Conservation (phyloP, 768 basidiomycete genomes). For the Pulveroboletus frians region DNA sequence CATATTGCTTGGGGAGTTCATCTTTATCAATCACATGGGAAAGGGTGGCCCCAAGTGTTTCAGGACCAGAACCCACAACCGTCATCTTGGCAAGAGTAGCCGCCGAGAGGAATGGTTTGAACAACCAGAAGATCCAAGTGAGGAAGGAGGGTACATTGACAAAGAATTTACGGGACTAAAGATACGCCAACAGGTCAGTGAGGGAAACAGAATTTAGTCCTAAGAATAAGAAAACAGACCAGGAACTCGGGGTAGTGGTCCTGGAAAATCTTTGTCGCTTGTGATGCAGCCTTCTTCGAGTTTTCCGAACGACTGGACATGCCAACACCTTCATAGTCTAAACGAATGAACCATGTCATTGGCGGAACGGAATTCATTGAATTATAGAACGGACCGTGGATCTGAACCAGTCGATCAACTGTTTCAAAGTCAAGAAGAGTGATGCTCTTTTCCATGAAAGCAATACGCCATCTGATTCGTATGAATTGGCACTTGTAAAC, state of each 20-base stretch:
- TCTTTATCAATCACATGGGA: constrained; percentile 49
- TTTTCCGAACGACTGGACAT: constrained; percentile 63
- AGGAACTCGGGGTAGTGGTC: constrained; percentile 78
- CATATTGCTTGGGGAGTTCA: constrained; percentile 66
- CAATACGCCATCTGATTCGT: constrained; percentile 63
- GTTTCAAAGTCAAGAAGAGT: constrained; percentile 62
- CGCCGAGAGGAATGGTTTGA: constrained; percentile 68
- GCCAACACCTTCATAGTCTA: constrained; percentile 74
- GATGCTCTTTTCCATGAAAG: constrained; percentile 68
- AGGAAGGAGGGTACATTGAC: constrained; percentile 73
- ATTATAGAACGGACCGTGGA: constrained; percentile 48
- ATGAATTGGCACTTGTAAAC: constrained; percentile 3
- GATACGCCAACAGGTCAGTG: neutral
- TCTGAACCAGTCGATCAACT: constrained; percentile 67
- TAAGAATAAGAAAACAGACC: constrained; percentile 28
- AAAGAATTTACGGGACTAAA: constrained; percentile 70
- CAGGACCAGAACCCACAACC: constrained; percentile 64
- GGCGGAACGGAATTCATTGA: neutral
- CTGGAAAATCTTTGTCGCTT: constrained; percentile 70
- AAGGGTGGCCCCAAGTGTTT: constrained; percentile 55
- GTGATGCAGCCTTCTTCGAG: constrained; percentile 71
- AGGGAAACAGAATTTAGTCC: constrained; percentile 12
- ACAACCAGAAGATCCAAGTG: constrained; percentile 81
- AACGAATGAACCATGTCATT: neutral
- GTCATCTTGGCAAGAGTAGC: constrained; percentile 78